phyloP scores from a whole-genome alignment of 768 basidiomycete species.

The Phylloporus scabripes region DNA sequence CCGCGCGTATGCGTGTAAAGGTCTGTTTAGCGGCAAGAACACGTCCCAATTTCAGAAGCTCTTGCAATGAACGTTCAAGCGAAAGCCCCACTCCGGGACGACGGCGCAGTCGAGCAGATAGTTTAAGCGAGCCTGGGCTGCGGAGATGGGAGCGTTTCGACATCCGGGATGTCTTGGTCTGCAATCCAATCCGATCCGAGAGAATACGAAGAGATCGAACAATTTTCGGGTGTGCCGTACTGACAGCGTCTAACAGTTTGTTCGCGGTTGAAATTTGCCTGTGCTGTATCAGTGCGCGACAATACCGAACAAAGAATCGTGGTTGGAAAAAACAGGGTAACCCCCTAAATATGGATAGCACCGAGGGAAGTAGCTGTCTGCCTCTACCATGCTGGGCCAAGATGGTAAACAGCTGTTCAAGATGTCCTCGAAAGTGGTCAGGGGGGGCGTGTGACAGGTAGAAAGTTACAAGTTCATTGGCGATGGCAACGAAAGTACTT shows the following conservation, averaged over 20 bases:
- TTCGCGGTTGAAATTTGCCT: slow-evolving; percentile 36
- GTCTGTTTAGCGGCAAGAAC: slow-evolving; percentile 41
- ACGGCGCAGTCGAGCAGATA: slow-evolving; percentile 15
- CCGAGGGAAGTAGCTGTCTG: slow-evolving; percentile 32
- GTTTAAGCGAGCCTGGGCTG: slow-evolving; percentile 8
- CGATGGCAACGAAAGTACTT: slow-evolving; percentile 30
- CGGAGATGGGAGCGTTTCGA: slow-evolving; percentile 4
- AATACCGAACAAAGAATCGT: slow-evolving; percentile 33
- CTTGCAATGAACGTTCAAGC: slow-evolving; percentile 18
- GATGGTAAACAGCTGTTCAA: slow-evolving; percentile 40
- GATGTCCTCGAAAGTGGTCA: slow-evolving; percentile 36
- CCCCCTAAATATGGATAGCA: slow-evolving; percentile 35
- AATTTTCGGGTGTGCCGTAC: slow-evolving; percentile 9
- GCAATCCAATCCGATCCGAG: slow-evolving; percentile 4
- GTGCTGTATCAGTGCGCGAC: slow-evolving; percentile 36
- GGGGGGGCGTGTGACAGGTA: slow-evolving; percentile 34
- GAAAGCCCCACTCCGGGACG: slow-evolving; percentile 2
- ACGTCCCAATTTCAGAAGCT: slow-evolving; percentile 32
- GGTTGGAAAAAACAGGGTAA: slow-evolving; percentile 38
- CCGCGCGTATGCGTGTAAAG: slow-evolving; percentile 27
- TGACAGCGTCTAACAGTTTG: slow-evolving; percentile 25
- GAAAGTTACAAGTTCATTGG: slow-evolving; percentile 31
- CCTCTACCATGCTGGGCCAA: slow-evolving; percentile 38
- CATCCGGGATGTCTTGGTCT: slow-evolving; percentile 8
- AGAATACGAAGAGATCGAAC: slow-evolving; percentile 8